Conservation (phyloP, 768 basidiomycete genomes). For the Neoboletus magnificus region DNA sequence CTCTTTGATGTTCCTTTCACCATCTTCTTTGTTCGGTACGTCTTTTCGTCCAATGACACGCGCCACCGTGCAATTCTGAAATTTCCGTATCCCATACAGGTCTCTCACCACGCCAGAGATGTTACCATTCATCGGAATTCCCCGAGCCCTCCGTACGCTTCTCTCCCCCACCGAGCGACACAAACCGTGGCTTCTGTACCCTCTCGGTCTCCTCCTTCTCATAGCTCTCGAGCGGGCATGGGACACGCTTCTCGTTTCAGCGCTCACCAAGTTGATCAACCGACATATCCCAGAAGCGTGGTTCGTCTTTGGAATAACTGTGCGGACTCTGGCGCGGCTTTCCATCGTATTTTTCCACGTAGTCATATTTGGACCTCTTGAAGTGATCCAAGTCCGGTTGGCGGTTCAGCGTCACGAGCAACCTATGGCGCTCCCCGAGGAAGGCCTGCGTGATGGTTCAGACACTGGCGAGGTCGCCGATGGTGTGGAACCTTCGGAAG, state of each 20-base stretch:
- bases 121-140: neutral
- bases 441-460: neutral
- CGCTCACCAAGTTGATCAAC: neutral
- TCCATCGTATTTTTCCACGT: too few species aligned
- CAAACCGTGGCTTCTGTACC: neutral
- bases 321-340: too few species aligned
- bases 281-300: neutral
- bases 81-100: too few species aligned
- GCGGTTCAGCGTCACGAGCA: neutral
- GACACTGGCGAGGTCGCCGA: neutral
- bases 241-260: neutral
- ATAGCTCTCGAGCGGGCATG: neutral
- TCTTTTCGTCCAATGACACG: too few species aligned
- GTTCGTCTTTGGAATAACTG: neutral
- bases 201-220: neutral
- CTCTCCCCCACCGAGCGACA: neutral
- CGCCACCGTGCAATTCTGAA: too few species aligned
- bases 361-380: too few species aligned
- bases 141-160: neutral
- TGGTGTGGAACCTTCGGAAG: neutral
- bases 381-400: too few species aligned
- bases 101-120: neutral
- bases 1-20: too few species aligned
- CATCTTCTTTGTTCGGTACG: too few species aligned
- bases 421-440: neutral